Evolutionary conservation across 441 rosid species (phyloP).

Genomic region (Brassica hybrid): DNA sequence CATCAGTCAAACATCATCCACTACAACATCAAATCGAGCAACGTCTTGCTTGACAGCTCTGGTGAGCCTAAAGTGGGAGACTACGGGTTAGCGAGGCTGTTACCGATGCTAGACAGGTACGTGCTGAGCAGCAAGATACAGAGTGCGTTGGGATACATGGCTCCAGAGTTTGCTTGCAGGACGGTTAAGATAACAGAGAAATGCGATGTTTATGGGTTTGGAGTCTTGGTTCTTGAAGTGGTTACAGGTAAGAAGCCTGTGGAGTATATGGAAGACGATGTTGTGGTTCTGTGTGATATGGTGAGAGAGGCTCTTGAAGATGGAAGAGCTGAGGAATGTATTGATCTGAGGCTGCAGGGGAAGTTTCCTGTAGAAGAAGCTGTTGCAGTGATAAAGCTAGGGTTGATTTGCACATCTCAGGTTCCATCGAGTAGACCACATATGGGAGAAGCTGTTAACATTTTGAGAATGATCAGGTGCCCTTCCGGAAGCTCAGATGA

Average conservation of each 20-base stretch:
- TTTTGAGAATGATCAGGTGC: slow-evolving; percentile 88
- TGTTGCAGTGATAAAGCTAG: slow-evolving; percentile 85
- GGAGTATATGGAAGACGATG: slow-evolving; percentile 98
- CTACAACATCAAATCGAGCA: slow-evolving; percentile 78
- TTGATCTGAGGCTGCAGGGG: slow-evolving; percentile 72
- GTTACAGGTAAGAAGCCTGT: slow-evolving; percentile 92
- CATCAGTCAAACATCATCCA: slow-evolving; percentile 71
- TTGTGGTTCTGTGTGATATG: slow-evolving; percentile 92
- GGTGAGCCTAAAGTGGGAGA: slow-evolving; percentile 77
- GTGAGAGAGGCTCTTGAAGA: slow-evolving; percentile 87
- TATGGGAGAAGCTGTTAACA: slow-evolving; percentile 92
- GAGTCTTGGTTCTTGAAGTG: slow-evolving; percentile 69
- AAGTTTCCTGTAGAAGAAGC: slow-evolving; percentile 83
- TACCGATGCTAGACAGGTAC: slow-evolving; percentile 79
- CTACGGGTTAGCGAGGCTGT: slow-evolving; percentile 68
- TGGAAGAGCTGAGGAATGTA: slow-evolving; percentile 82
- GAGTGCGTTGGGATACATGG: slow-evolving; percentile 85
- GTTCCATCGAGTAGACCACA: slow-evolving; percentile 98
- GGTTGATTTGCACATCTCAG: slow-evolving; percentile 91
- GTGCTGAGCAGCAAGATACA: slow-evolving; percentile 78
- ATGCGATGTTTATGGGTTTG: slow-evolving; percentile 78
- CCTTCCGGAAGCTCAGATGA: slow-evolving; percentile 89
- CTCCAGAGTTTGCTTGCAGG: slow-evolving; percentile 77
- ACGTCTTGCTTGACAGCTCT: slow-evolving; percentile 58
- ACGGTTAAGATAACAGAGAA: slow-evolving; percentile 80